Percentiles rank a stretch among this genome's conserved stretches.
phyloP scores from a whole-genome alignment of 257 asterid species.

The Scutellaria galericulata region DNA sequence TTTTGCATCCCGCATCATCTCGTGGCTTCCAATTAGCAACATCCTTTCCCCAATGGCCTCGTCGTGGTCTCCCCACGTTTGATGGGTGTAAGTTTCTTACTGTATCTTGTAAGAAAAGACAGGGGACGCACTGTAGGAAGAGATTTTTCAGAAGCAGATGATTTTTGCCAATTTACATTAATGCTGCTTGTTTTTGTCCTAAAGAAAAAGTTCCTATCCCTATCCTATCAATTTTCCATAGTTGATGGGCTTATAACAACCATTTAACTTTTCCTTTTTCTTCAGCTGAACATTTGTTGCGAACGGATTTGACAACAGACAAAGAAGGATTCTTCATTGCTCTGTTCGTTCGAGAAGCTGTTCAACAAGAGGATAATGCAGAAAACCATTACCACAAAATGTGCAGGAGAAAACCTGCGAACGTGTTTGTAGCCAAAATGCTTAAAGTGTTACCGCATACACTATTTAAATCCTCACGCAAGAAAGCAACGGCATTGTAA shows the following conservation, averaged over 20 bases:
- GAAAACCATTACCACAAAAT: not conserved
- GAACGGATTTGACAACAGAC: constrained; percentile 65
- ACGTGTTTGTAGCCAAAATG: constrained; percentile 42
- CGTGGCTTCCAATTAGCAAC: constrained; percentile 71
- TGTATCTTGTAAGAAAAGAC: not conserved
- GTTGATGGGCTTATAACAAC: too few species aligned
- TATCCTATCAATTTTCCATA: not conserved
- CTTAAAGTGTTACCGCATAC: constrained; percentile 35
- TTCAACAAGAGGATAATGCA: not conserved
- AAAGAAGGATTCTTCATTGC: constrained; percentile 94
- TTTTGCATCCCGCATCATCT: constrained; percentile 71
- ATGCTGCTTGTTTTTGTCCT: too few species aligned
- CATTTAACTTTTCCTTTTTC: too few species aligned
- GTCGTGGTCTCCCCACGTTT: constrained; percentile 85
- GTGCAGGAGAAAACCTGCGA: constrained; percentile 22
- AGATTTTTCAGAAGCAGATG: not conserved
- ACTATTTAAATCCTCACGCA: not conserved
- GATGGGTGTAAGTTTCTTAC: constrained; percentile 69
- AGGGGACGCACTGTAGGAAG: too few species aligned
- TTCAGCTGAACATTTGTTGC: constrained; percentile 71
- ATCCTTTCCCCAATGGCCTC: constrained; percentile 75
- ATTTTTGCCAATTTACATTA: too few species aligned
- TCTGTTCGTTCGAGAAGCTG: constrained; percentile 54
- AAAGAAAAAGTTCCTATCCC: not conserved
- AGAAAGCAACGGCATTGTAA: not conserved